A percentile compares a stretch with the other conserved stretches of the same genome.
Conservation (phyloP, 2,329 filamentous ascomycete species). For the Fusarium lateritium region DNA sequence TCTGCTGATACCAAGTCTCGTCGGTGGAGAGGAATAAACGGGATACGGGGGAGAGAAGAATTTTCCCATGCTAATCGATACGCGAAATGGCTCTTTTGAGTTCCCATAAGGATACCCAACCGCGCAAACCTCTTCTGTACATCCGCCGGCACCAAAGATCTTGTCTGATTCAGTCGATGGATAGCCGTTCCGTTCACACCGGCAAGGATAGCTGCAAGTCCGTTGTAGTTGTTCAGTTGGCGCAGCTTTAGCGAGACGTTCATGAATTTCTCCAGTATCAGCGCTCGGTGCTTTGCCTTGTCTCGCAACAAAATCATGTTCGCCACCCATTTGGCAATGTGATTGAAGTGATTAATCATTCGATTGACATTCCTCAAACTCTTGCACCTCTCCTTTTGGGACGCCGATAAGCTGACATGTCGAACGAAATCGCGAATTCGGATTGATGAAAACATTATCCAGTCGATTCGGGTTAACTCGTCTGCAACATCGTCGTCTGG, state of each 20-base stretch:
- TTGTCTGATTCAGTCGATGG: conserved; percentile 85
- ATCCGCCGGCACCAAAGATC: conserved; percentile 78
- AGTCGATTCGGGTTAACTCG: conserved; percentile 95
- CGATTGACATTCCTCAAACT: conserved; percentile 90
- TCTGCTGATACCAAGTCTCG: conserved; percentile 93
- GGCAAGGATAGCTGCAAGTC: conserved; percentile 91
- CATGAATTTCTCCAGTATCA: conserved; percentile 97
- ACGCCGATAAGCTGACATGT: conserved; percentile 82
- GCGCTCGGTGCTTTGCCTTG: conserved; percentile 94
- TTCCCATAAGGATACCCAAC: conserved; percentile 91
- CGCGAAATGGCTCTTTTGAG: conserved; percentile 91
- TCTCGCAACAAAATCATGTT: conserved; percentile 91
- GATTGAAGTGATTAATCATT: conserved; percentile 95
- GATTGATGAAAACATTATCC: conserved; percentile 98
- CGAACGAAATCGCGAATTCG: conserved; percentile 93
- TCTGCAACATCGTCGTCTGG: conserved; percentile 88
- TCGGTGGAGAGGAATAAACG: conserved; percentile 91
- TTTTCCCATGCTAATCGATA: conserved; percentile 99
- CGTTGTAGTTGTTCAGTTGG: conserved; percentile 96
- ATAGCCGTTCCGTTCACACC: conserved; percentile 92
- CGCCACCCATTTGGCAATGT: conserved; percentile 84
- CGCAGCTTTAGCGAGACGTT: conserved; percentile 87
- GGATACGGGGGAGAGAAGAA: conserved; percentile 89
- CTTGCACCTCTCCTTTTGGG: conserved; percentile 81
- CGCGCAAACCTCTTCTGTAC: conserved; percentile 89